Evolutionary conservation across 257 asterid genomes (phyloP).

Genomic region (Sherardia arvensis): DNA sequence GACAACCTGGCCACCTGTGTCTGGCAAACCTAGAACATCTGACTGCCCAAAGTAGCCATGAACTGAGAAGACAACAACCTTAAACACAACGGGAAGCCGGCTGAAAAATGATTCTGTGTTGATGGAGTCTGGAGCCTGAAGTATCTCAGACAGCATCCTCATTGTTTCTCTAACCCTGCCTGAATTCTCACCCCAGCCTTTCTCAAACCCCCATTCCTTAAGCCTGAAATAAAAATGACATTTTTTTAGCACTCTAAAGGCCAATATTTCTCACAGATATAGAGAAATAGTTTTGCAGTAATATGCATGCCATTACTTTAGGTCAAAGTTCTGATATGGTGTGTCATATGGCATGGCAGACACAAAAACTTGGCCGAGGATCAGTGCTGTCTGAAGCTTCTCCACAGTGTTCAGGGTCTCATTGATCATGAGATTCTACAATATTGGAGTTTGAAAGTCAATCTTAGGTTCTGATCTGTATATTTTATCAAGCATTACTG

Average conservation of each 20-base stretch:
- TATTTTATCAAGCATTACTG: neutral
- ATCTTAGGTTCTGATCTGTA: neutral
- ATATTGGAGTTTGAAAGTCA: neutral
- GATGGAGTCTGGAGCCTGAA: slow-evolving; percentile 70
- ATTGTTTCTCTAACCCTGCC: slow-evolving; percentile 55
- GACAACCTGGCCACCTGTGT: slow-evolving; percentile 91
- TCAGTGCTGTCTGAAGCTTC: slow-evolving; percentile 51
- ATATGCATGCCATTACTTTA: slow-evolving; percentile 26
- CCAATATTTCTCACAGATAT: neutral
- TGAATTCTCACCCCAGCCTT: slow-evolving; percentile 74
- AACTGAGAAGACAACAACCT: slow-evolving; percentile 61
- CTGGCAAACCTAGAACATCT: slow-evolving; percentile 79
- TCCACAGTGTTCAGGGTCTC: slow-evolving; percentile 40
- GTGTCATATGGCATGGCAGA: slow-evolving; percentile 50
- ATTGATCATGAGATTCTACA: slow-evolving; percentile 73
- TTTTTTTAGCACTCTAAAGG: neutral
- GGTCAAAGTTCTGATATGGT: slow-evolving; percentile 47
- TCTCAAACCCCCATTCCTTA: slow-evolving; percentile 67
- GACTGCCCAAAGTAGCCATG: slow-evolving; percentile 92
- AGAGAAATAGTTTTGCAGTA: neutral
- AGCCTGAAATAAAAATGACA: slow-evolving; percentile 31
- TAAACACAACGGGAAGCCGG: slow-evolving; percentile 53
- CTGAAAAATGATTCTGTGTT: slow-evolving; percentile 49
- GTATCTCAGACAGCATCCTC: slow-evolving; percentile 59
- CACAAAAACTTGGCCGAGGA: slow-evolving; percentile 43